Conservation (phyloP, 352 stramenopile genomes). For the Globisporangium orthogonon region DNA sequence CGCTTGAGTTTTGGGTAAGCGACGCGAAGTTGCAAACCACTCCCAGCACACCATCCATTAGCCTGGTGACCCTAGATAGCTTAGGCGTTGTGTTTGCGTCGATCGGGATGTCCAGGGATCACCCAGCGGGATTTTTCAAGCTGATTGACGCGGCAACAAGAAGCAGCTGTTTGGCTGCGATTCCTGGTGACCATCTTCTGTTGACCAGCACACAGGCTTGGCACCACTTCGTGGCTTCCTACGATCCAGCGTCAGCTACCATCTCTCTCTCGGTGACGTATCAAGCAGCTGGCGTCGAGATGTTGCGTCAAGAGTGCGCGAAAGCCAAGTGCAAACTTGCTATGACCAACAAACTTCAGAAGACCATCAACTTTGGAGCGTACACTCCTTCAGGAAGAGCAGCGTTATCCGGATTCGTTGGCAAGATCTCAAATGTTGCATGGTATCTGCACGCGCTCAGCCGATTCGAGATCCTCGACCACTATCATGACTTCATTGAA, state of each 20-base stretch:
- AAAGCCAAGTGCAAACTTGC: slow-evolving; percentile 29
- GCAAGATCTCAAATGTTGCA: slow-evolving; percentile 33
- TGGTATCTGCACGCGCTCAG: slow-evolving; percentile 47
- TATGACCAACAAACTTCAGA: slow-evolving; percentile 28
- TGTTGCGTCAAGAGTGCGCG: slow-evolving; percentile 8
- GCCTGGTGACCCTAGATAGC: slow-evolving; percentile 8
- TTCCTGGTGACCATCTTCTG: slow-evolving; percentile 1
- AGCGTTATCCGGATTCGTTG: slow-evolving; percentile 23
- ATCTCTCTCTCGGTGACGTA: slow-evolving; percentile 37
- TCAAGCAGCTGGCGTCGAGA: neutral
- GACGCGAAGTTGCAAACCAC: neutral
- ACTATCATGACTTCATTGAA: slow-evolving; percentile 60
- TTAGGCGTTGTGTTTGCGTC: slow-evolving; percentile 5
- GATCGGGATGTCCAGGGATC: slow-evolving; percentile 1
- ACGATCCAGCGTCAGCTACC: slow-evolving; percentile 36
- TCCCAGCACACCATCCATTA: slow-evolving; percentile 1
- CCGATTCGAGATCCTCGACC: slow-evolving; percentile 37
- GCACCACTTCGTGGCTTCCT: slow-evolving; percentile 51
- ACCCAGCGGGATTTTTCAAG: slow-evolving; percentile 15
- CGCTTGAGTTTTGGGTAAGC: slow-evolving; percentile 50
- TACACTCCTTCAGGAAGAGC: slow-evolving; percentile 1
- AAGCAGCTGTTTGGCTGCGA: slow-evolving; percentile 10
- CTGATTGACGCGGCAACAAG: slow-evolving; percentile 17
- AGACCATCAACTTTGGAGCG: slow-evolving; percentile 26
- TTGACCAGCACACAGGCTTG: slow-evolving; percentile 12